Base-by-base conservation (phyloP, 2,329 filamentous ascomycete species). In the Chrysoporthe deuterocubensis region DNA sequence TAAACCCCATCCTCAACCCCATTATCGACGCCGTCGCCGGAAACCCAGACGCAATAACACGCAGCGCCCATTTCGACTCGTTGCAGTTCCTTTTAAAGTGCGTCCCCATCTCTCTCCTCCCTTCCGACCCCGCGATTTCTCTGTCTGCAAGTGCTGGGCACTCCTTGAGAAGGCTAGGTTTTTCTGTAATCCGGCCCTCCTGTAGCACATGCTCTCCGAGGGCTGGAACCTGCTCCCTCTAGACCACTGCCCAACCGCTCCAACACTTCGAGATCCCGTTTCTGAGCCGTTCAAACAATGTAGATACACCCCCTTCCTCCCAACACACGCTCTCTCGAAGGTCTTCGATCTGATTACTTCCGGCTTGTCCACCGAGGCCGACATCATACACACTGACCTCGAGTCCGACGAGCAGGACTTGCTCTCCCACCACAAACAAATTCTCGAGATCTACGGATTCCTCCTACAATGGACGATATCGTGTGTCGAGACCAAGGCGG, bases 41-140 rank as follows among this genome's bases (percentile, higher is more conserved):
- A 76, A 97, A 91, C 76, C 94, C 96, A 62, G 95, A 97, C 80
- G 92, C 92, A 69, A 90, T 99, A 72, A 90, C 89, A 71, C 90
- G 90, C 80, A 87, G 89, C 75, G 87, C 89, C 63, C 87, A 90
- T 72, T 94, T 98, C 82, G 95, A 99, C 82, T 97, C 94, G 70
- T 80, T 99, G 74, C 95, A 97, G 79, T 97, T 97, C 77, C 84
- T 99, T 69, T 86, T 99, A 82, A 99, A 99, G 95, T 98, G 89
- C 84, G 93, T 88, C 76, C 86, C 87, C 81, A 84, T 82, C 77
- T 85, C 82, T 80, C 75, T 75, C 74, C 63, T 65, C 67, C 76
- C 75, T 72, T 73, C 72, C 68, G 56, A 54, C 70, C 6, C 44
- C 32, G 26, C 37, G 9, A 44, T 14, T 21, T 32, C 37, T 40